Conservation (phyloP, 345 rosid species). For the Turnera subulata region DNA sequence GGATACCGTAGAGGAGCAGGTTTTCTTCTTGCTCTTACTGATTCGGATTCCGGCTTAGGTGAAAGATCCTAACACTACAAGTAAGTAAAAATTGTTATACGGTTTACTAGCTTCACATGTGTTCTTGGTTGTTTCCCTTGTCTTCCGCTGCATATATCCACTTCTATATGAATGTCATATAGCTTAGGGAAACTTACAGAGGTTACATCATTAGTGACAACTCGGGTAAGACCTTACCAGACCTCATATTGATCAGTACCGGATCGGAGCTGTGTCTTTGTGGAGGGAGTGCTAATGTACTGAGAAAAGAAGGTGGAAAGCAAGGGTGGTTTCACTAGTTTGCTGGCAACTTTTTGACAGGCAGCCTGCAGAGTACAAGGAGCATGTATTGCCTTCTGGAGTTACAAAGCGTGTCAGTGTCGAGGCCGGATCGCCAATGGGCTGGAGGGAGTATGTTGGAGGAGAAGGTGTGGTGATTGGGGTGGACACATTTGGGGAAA, state of each 20-base stretch:
- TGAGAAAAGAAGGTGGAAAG: slow-evolving; percentile 26
- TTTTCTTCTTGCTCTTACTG: no score
- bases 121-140: no score
- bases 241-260: slow-evolving; percentile 31
- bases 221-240: slow-evolving; percentile 16
- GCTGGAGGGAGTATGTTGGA: slow-evolving; percentile 34
- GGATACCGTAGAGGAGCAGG: no score
- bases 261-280: slow-evolving; percentile 32
- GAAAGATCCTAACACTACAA: no score
- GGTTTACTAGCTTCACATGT: no score
- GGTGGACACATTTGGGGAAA: slow-evolving; percentile 32
- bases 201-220: slow-evolving; percentile 32
- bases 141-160: slow-evolving; percentile 77
- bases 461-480: slow-evolving; percentile 27
- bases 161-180: no score
- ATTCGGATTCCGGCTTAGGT: no score
- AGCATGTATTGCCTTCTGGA: slow-evolving; percentile 17
- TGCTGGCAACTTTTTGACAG: slow-evolving; percentile 27
- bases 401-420: slow-evolving; percentile 23
- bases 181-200: no score
- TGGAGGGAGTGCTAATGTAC: slow-evolving; percentile 11
- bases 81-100: no score
- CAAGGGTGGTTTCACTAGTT: slow-evolving; percentile 36
- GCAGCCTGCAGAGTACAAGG: slow-evolving; percentile 30
- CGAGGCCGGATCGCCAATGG: slow-evolving; percentile 31